Evolutionary conservation across 352 stramenopile genomes (phyloP), one percentile per base, ranked within the genome.

Genomic region (Thalassiosira livingstoniorum): DNA sequence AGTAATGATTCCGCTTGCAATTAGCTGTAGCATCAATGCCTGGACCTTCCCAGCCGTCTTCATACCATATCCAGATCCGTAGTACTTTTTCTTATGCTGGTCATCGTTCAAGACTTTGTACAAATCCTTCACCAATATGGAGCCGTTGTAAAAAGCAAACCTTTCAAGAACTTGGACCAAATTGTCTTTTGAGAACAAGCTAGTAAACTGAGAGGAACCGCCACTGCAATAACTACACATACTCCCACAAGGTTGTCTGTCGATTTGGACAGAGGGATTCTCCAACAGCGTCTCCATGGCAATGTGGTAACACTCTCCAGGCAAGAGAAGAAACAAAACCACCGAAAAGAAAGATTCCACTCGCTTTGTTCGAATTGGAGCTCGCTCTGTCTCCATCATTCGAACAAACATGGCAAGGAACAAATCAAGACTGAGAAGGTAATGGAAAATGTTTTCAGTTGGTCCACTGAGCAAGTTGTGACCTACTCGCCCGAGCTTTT

Each of bases 401-500:
- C n/a, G n/a, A n/a, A n/a, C n/a, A n/a, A n/a, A n/a, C n/a, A n/a
- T n/a, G n/a, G n/a, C n/a, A n/a, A n/a, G n/a, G n/a, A n/a, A n/a
- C n/a, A n/a, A n/a, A n/a, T n/a, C n/a, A n/a, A n/a, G n/a, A n/a
- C n/a, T n/a, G n/a, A n/a, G n/a, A n/a, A n/a, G n/a, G n/a, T n/a
- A n/a, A n/a, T n/a, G n/a, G n/a, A n/a, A n/a, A n/a, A n/a, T n/a
- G n/a, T n/a, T n/a, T n/a, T n/a, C n/a, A n/a, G n/a, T n/a, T n/a
- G n/a, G n/a, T n/a, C n/a, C n/a, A n/a, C n/a, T n/a, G n/a, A 7
- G 47, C 0, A 61, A 42, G 10, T 23, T 42, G 21, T 63, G 34
- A 63, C 78, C 66, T 0, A 78, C 70, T 10, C 55, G 63, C 0
- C 77, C 69, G 25, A 85, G 55, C 45, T 81, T 55, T 54, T 85